Conservation (phyloP, 78 protist species). For the Dictyostelium intermedium region DNA sequence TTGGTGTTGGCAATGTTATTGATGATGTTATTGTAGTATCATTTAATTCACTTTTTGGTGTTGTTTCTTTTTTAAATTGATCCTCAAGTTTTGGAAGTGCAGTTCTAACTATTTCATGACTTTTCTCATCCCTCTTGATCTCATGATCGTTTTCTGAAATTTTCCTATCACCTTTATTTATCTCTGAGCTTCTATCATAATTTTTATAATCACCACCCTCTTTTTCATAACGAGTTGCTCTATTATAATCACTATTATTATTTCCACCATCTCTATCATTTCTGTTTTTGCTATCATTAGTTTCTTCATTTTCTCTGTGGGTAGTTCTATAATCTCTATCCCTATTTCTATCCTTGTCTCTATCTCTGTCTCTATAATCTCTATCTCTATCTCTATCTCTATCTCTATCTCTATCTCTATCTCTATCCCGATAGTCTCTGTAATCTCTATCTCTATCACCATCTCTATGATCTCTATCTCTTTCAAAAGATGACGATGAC, state of each 20-base stretch:
- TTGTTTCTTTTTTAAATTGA: background rate
- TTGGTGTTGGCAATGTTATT: background rate
- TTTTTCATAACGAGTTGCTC: background rate
- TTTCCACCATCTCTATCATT: background rate
- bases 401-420: slow-evolving; percentile 17
- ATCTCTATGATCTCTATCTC: background rate
- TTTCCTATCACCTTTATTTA: background rate
- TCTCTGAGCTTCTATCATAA: background rate
- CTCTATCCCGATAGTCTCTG: slow-evolving; percentile 45
- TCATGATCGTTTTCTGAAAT: background rate
- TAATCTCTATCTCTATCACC: slow-evolving; percentile 19
- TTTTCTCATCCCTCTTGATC: background rate
- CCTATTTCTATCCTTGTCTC: slow-evolving; percentile 18
- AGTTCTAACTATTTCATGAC: slow-evolving; percentile 14
- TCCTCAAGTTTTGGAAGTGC: slow-evolving; percentile 46
- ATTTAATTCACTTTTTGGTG: background rate
- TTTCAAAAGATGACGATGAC: background rate
- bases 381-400: slow-evolving; percentile 8
- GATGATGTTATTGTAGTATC: background rate
- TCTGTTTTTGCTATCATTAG: no score
- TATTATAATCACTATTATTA: background rate
- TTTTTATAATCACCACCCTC: background rate
- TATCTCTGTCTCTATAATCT: slow-evolving; percentile 33
- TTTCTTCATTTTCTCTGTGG: no score
- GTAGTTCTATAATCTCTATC: no score